Evolutionary conservation across 1,284 basidiomycete species (phyloP).

Genomic region (Sporisorium scitamineum): DNA sequence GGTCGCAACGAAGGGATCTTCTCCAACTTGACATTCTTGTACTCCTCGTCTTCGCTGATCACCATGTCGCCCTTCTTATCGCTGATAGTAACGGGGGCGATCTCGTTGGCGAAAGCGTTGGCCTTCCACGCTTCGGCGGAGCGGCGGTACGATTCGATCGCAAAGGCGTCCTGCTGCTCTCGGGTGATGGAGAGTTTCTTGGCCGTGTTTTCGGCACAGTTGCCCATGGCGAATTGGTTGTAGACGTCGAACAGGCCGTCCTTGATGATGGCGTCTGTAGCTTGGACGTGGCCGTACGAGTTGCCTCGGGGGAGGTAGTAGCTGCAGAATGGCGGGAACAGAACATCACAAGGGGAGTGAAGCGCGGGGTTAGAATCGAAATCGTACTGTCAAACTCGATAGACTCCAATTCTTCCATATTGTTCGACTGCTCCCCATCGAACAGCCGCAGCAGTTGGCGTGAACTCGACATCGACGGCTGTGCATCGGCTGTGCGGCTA

Average conservation of each 20-base stretch:
- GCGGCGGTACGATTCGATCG: slow-evolving; percentile 92
- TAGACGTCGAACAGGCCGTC: slow-evolving; percentile 79
- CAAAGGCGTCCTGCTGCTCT: slow-evolving; percentile 74
- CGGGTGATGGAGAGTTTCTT: slow-evolving; percentile 69
- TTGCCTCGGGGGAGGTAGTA: slow-evolving; percentile 92
- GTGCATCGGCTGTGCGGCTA: too few relatives aligned
- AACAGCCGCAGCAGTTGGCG: background rate
- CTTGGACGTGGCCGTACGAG: slow-evolving; percentile 87
- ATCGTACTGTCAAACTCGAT: background rate
- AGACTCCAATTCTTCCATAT: background rate
- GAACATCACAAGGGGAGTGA: background rate
- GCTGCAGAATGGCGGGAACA: slow-evolving; percentile 74
- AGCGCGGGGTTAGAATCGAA: background rate
- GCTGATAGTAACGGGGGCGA: slow-evolving; percentile 79
- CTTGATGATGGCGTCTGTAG: slow-evolving; percentile 86
- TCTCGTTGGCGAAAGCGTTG: slow-evolving; percentile 86
- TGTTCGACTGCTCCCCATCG: background rate
- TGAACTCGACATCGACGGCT: too few relatives aligned
- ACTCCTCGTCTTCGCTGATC: slow-evolving; percentile 95
- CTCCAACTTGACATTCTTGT: slow-evolving; percentile 74
- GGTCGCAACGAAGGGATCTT: slow-evolving; percentile 70
- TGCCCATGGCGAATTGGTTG: slow-evolving; percentile 60
- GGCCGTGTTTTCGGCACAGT: slow-evolving; percentile 70
- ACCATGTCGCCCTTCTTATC: slow-evolving; percentile 91
- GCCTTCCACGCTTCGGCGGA: slow-evolving; percentile 89